Conservation (phyloP, 768 basidiomycete species). For the Tricholoma flavovirens region DNA sequence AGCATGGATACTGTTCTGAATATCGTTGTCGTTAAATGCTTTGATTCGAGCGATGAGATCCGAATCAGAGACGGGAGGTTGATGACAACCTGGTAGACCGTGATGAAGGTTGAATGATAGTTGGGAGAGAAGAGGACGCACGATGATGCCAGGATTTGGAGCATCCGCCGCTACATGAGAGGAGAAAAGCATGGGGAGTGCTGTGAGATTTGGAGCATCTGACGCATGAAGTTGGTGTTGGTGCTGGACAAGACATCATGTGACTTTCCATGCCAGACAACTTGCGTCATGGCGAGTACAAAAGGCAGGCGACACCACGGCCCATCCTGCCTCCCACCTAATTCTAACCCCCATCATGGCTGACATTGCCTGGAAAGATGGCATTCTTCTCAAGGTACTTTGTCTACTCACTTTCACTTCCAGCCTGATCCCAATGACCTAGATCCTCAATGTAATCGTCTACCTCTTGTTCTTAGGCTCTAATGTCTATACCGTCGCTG, state of each 20-base stretch:
- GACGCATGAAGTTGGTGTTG: constrained; percentile 4
- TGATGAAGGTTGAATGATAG: neutral
- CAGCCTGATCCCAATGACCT: neutral
- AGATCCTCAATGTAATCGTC: constrained; percentile 76
- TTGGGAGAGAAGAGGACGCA: constrained; percentile 10
- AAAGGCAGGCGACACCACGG: neutral
- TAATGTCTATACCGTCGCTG: constrained; percentile 82
- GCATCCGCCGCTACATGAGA: constrained; percentile 26
- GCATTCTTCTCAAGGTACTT: constrained; percentile 72
- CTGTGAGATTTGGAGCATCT: constrained; percentile 20
- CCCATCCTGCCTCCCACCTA: constrained; percentile 9
- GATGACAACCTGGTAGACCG: constrained; percentile 28
- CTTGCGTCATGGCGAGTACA: neutral
- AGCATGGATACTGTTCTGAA: constrained; percentile 9
- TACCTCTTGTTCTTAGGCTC: constrained; percentile 87
- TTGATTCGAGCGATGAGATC: constrained; percentile 27
- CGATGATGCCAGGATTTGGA: constrained; percentile 31
- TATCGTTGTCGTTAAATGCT: constrained; percentile 12
- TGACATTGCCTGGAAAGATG: constrained; percentile 66
- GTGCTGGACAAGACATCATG: too few species aligned
- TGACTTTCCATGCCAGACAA: neutral
- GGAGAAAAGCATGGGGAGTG: constrained; percentile 25
- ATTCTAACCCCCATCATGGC: constrained; percentile 50
- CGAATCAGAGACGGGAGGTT: constrained; percentile 26
- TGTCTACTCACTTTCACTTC: neutral